These are phyloP conservation scores for Dicorynia guianensis DNA, from an alignment of 306 rosid genomes.

Conservation along the genomic window DNA sequence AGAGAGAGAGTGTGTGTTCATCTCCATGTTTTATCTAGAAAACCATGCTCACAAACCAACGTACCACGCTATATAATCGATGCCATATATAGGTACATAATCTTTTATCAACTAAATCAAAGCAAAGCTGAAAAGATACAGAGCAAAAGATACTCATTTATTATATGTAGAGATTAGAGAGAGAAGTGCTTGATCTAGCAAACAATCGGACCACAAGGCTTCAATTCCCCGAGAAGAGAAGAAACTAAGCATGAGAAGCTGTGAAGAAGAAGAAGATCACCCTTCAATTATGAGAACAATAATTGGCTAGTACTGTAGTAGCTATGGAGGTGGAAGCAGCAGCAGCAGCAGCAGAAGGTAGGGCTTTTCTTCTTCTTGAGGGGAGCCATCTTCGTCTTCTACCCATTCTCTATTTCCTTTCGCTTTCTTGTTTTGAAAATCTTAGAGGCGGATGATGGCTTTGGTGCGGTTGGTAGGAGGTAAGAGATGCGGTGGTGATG, in stretches of 20 bases:
- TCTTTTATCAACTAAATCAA: slow-evolving; percentile 38
- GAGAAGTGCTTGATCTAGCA: slow-evolving; percentile 52
- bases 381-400: slow-evolving; percentile 60
- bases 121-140: slow-evolving; percentile 16
- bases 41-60: slow-evolving; percentile 26
- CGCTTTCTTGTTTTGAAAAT: slow-evolving; percentile 50
- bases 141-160: slow-evolving; percentile 9
- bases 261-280: slow-evolving; percentile 49
- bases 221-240: slow-evolving; percentile 86
- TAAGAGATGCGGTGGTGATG: slow-evolving; percentile 57
- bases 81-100: slow-evolving; percentile 24
- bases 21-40: slow-evolving; percentile 27
- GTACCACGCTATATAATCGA: slow-evolving; percentile 18
- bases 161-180: not conserved
- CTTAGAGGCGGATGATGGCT: slow-evolving; percentile 40
- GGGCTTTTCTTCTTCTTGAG: slow-evolving; percentile 84
- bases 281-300: slow-evolving; percentile 23
- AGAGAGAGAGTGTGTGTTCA: not conserved
- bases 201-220: slow-evolving; percentile 82
- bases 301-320: not conserved
- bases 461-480: slow-evolving; percentile 63
- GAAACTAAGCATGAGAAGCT: slow-evolving; percentile 45
- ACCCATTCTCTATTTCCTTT: slow-evolving; percentile 51
- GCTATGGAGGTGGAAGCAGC: not conserved
- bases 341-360: slow-evolving; percentile 21